phyloP scores from a whole-genome alignment of 805 yeast species.

The Huiozyma naganishii region DNA sequence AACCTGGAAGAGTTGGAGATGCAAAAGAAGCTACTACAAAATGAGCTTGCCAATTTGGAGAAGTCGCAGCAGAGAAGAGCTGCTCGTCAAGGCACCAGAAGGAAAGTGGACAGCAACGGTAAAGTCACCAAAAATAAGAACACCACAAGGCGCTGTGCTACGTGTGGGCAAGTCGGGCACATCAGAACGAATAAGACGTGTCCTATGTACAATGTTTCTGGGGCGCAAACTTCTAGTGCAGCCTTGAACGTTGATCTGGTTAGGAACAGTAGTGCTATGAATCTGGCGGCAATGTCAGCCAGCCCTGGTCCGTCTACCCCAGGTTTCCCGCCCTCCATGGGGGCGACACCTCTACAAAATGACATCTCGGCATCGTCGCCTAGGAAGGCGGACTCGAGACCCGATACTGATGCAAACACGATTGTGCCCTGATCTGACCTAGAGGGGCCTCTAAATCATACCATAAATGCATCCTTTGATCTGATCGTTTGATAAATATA shows the following conservation, averaged over 20 bases:
- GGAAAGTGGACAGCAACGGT: conserved; percentile 19
- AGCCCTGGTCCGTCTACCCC: neutral
- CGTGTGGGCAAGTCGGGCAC: conserved; percentile 94
- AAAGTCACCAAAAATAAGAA: conserved; percentile 25
- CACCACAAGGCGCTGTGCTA: conserved; percentile 72
- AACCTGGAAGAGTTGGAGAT: conserved; percentile 77
- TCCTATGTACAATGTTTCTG: conserved; percentile 55
- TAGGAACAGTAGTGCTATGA: neutral
- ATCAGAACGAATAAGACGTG: conserved; percentile 82
- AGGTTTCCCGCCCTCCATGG: neutral
- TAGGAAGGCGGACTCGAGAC: neutral
- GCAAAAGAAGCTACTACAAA: conserved; percentile 65
- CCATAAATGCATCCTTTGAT: too few relatives aligned
- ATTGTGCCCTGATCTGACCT: too few relatives aligned
- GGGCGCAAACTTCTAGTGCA: neutral
- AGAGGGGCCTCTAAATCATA: too few relatives aligned
- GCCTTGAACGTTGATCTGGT: too few relatives aligned
- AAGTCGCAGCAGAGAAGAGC: conserved; percentile 60
- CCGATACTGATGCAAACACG: neutral
- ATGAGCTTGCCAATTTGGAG: conserved; percentile 72
- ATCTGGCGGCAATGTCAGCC: neutral
- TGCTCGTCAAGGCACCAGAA: conserved; percentile 44
- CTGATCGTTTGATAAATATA: too few relatives aligned
- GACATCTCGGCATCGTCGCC: neutral
- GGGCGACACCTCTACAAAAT: neutral